Base-by-base conservation (phyloP, 1,284 basidiomycete genomes). In the Papiliotrema nemorosa region DNA sequence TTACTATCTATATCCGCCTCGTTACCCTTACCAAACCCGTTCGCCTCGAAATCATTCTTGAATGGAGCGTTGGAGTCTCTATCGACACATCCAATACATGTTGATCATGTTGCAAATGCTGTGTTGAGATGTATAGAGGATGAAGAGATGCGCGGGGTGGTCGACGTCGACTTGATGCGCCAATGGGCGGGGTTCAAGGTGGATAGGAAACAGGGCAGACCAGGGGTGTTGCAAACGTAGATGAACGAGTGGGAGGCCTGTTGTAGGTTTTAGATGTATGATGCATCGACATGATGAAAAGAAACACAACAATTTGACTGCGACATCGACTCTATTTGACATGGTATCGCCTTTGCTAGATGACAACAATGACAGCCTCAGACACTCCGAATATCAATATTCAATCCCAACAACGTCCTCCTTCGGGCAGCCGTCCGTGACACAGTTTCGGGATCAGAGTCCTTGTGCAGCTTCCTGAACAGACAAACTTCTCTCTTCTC, bases 31-130 rank as follows among this genome's bases (percentile, higher is more conserved):
- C 60, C 81, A 80, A 57, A 74, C 77, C 49, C 67, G 81, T 51
- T 82, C 79, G 37, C 72, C 75, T 46, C 62, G 65, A 38, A 64
- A 76, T 53, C 68, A 70, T 25, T 59, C 25, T 47, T 67, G n/a
- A 60, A 59, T 49, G 57, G 63, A 57, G 22, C 72, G 84, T 52
- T 63, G 26, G 79, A 84, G 33, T 84, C 88, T 1, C 76, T 97
- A 27, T 84, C 81, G 12, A 86, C 87, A 47, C 89, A 86, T 24
- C 92, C 96, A 0, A 84, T 98, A 42, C 94, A 98, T 67, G 90
- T 97, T 24, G 94, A 98, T 64, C 91, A 94, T 54, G 90, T 98
- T 34, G 94, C 87, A 1, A 84, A 86, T 62, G 90, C 92, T 0
- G 82, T 91, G 1, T 36, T 73, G 25, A 48, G 57, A 39, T 55